A percentile compares a stretch with the other conserved stretches of the same genome.
These are phyloP conservation scores for Camptophora hylomeconis DNA, from an alignment of 2,329 filamentous ascomycete species.

Conservation along the genomic window DNA sequence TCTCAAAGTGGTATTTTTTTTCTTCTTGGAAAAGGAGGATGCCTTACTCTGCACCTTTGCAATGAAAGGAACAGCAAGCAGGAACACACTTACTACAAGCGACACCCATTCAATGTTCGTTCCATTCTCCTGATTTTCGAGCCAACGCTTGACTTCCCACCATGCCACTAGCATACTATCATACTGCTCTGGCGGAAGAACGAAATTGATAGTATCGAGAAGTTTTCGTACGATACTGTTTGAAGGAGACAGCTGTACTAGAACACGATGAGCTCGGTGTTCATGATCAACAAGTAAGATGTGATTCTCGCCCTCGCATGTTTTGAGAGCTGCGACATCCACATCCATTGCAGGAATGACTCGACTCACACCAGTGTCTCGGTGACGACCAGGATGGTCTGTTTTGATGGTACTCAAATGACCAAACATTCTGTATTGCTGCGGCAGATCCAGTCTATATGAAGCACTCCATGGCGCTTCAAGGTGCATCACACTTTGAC, in stretches of 20 bases:
- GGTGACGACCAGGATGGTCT: constrained; percentile 18
- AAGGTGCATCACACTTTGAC: constrained; percentile 53
- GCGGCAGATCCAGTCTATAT: constrained; percentile 52
- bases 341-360: constrained; percentile 9
- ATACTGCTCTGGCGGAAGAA: constrained; percentile 46
- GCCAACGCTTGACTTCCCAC: constrained; percentile 64
- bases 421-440: constrained; percentile 45
- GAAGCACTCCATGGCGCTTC: constrained; percentile 65
- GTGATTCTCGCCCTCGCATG: constrained; percentile 33
- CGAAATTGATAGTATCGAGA: constrained; percentile 49
- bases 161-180: constrained; percentile 53
- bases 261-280: constrained; percentile 50
- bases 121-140: constrained; percentile 34
- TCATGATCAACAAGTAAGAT: constrained; percentile 55
- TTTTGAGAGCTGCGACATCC: constrained; percentile 7
- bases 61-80: constrained; percentile 49
- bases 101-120: constrained; percentile 57
- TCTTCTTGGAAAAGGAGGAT: constrained; percentile 23
- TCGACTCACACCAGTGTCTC: constrained; percentile 10
- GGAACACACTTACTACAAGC: constrained; percentile 49
- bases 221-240: constrained; percentile 49
- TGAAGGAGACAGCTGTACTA: constrained; percentile 53
- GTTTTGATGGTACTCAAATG: constrained; percentile 44
- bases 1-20: constrained; percentile 31
- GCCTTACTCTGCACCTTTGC: constrained; percentile 21